These are phyloP conservation scores for Pyrenophora tritici-repentis DNA, from an alignment of 2,329 filamentous ascomycete species.

Conservation along the genomic window DNA sequence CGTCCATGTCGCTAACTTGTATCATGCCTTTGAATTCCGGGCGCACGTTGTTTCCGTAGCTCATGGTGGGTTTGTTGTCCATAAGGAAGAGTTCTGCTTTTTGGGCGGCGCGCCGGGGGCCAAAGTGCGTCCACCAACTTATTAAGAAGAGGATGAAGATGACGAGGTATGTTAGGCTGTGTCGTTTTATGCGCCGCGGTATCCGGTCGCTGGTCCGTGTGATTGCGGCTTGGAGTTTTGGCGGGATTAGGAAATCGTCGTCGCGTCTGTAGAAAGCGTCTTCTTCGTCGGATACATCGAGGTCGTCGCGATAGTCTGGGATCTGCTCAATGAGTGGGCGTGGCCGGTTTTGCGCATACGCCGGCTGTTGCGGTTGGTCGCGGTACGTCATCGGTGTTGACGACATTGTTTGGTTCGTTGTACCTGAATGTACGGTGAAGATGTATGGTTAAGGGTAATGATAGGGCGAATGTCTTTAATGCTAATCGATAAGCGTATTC, in stretches of 20 bases:
- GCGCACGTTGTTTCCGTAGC: slow-evolving; percentile 55
- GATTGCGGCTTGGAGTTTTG: slow-evolving; percentile 39
- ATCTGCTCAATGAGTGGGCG: slow-evolving; percentile 40
- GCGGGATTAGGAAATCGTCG: slow-evolving; percentile 40
- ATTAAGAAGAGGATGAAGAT: slow-evolving; percentile 37
- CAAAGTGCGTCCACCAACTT: slow-evolving; percentile 45
- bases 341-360: slow-evolving; percentile 19
- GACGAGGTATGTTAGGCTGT: slow-evolving; percentile 40
- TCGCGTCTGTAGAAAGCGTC: slow-evolving; percentile 45
- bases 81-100: slow-evolving; percentile 44
- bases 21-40: slow-evolving; percentile 57
- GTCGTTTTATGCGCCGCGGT: slow-evolving; percentile 44
- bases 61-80: slow-evolving; percentile 29
- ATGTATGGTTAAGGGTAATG: no score
- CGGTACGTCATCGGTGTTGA: slow-evolving; percentile 32
- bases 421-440: no score
- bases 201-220: slow-evolving; percentile 33
- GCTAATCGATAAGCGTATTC: no score
- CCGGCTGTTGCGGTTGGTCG: slow-evolving; percentile 17
- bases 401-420: no score
- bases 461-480: no score
- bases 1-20: slow-evolving; percentile 56
- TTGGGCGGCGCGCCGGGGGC: slow-evolving; percentile 44
- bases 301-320: slow-evolving; percentile 28
- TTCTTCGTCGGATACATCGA: slow-evolving; percentile 49